Percentiles rank a stretch among this genome's conserved stretches.
Evolutionary conservation across 1,284 basidiomycete species (phyloP).

Genomic region (Ustilago vetiveriae): DNA sequence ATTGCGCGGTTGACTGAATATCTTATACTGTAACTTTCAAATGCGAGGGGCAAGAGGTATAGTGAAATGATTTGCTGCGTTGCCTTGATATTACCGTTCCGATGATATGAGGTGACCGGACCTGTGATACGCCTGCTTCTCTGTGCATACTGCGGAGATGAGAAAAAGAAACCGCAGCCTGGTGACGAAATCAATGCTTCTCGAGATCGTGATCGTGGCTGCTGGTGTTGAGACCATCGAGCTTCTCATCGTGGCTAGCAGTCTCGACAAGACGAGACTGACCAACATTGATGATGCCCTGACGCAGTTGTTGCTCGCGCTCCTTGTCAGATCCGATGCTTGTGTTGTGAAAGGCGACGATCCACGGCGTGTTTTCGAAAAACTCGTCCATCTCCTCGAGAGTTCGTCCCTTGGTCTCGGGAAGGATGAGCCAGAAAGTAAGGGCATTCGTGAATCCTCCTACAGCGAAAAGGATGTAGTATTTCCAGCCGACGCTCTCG

Average conservation of each 20-base stretch:
- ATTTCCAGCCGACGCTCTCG: constrained; percentile 67
- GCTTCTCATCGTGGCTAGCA: constrained; percentile 10
- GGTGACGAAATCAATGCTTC: constrained; percentile 25
- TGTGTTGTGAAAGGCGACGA: constrained; percentile 66
- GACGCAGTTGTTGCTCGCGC: constrained; percentile 71
- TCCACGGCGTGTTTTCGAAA: constrained; percentile 71
- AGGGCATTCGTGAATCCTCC: constrained; percentile 74
- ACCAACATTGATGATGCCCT: constrained; percentile 18
- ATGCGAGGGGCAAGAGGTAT: no score
- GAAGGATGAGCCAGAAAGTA: constrained; percentile 71
- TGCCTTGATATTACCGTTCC: no score
- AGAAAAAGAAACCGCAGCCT: no score
- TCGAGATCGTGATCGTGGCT: constrained; percentile 29
- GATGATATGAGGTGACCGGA: no score
- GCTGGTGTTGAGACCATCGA: constrained; percentile 26
- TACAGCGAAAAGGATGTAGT: constrained; percentile 74
- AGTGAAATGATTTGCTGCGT: no score
- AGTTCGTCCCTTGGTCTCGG: constrained; percentile 69
- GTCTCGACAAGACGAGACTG: constrained; percentile 12
- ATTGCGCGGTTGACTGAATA: no score
- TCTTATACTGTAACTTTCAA: no score
- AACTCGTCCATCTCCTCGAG: constrained; percentile 73
- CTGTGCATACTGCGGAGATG: no score
- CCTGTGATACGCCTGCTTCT: no score
- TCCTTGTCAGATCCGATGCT: constrained; percentile 65